phyloP scores from a whole-genome alignment of 1,284 basidiomycete species.

The Fomitopsis schrenkii region DNA sequence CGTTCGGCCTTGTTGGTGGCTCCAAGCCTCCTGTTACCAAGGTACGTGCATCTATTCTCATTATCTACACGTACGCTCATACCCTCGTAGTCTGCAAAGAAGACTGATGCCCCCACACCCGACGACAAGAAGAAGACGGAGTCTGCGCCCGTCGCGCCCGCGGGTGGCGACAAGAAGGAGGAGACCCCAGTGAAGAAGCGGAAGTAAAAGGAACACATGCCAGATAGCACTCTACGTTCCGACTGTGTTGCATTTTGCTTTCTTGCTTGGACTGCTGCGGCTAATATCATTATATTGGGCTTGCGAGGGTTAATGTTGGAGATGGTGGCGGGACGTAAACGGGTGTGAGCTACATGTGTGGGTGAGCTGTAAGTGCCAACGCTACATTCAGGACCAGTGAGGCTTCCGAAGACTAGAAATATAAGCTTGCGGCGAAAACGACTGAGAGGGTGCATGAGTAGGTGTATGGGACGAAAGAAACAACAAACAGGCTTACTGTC shows the following conservation, averaged over 20 bases:
- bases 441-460: conserved; percentile 38
- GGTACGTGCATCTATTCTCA: conserved; percentile 24
- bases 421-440: conserved; percentile 83
- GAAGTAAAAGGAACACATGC: conserved; percentile 30
- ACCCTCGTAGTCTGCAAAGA: conserved; percentile 58
- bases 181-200: conserved; percentile 57
- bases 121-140: conserved; percentile 66
- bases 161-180: conserved; percentile 60
- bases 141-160: conserved; percentile 60
- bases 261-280: conserved; percentile 22
- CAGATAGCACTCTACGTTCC: conserved; percentile 9
- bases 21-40: conserved; percentile 68
- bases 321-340: neutral
- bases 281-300: conserved; percentile 23
- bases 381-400: neutral
- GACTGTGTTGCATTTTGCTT: conserved; percentile 10
- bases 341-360: neutral
- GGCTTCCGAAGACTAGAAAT: conserved; percentile 53
- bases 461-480: neutral
- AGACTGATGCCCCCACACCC: conserved; percentile 59
- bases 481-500: conserved; percentile 63
- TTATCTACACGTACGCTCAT: neutral
- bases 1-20: conserved; percentile 76
- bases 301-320: conserved; percentile 15
- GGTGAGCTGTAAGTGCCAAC: neutral